These are phyloP conservation scores for Clavispora santaluciae DNA, from an alignment of 805 yeast genomes.

Conservation along the genomic window DNA sequence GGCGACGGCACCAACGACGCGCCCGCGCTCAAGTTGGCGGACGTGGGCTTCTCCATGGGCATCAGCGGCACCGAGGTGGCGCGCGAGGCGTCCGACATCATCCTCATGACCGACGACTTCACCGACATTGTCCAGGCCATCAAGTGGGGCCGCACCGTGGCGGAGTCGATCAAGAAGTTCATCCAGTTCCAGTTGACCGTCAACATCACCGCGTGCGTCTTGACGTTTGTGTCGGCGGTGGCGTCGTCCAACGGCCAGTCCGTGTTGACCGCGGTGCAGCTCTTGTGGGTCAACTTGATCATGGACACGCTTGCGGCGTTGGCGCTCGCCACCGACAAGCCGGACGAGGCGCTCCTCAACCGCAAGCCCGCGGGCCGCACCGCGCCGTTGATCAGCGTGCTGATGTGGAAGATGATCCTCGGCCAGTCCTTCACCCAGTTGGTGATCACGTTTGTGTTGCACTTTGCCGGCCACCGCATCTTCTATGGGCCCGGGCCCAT, in stretches of 20 bases:
- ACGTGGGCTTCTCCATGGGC: slow-evolving; percentile 99
- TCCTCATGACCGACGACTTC: slow-evolving; percentile 91
- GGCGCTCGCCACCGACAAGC: slow-evolving; percentile 96
- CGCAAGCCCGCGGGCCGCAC: slow-evolving; percentile 80
- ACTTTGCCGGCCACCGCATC: slow-evolving; percentile 67
- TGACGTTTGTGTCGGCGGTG: slow-evolving; percentile 92
- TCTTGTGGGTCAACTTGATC: slow-evolving; percentile 94
- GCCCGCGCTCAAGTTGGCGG: slow-evolving; percentile 93
- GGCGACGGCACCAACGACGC: slow-evolving; percentile 99
- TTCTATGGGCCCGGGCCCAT: slow-evolving; percentile 41
- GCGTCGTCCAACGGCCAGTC: slow-evolving; percentile 74
- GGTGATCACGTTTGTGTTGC: slow-evolving; percentile 69
- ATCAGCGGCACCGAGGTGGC: slow-evolving; percentile 98
- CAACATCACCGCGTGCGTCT: slow-evolving; percentile 90
- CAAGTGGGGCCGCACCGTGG: slow-evolving; percentile 97
- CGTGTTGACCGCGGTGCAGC: slow-evolving; percentile 94
- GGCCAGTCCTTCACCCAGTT: slow-evolving; percentile 83
- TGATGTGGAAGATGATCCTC: slow-evolving; percentile 98
- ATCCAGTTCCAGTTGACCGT: slow-evolving; percentile 96
- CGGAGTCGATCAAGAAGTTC: slow-evolving; percentile 89
- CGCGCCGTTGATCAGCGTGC: slow-evolving; percentile 73
- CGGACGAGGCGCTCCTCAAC: slow-evolving; percentile 74
- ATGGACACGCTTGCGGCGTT: slow-evolving; percentile 98
- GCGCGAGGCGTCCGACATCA: slow-evolving; percentile 92
- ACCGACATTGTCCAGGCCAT: slow-evolving; percentile 93